Percentiles rank a stretch among this genome's conserved stretches.
Conservation (phyloP, 768 basidiomycete species). For the Mycena albidolilacea region DNA sequence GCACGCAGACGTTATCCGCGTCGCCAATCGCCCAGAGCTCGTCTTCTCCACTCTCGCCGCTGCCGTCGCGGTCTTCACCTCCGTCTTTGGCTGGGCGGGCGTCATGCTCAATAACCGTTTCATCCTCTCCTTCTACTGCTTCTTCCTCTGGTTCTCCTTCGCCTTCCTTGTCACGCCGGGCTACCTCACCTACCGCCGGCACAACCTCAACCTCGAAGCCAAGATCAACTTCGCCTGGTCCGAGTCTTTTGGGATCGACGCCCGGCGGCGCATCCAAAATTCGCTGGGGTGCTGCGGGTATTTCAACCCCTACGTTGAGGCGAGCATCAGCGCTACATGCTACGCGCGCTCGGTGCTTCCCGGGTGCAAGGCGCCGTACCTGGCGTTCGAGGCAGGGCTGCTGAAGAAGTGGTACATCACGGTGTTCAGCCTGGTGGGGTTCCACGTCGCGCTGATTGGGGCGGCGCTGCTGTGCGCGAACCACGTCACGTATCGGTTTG, state of each 20-base stretch:
- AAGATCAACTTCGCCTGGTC: conserved; percentile 87
- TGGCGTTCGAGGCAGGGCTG: conserved; percentile 68
- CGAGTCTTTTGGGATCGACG: conserved; percentile 66
- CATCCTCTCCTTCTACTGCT: conserved; percentile 86
- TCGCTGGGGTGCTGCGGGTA: conserved; percentile 85
- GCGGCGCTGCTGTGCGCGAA: conserved; percentile 79
- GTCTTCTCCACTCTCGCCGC: conserved; percentile 54
- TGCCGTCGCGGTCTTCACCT: conserved; percentile 47
- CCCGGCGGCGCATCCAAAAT: conserved; percentile 78
- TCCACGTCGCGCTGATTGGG: conserved; percentile 76
- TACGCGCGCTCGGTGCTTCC: conserved; percentile 79
- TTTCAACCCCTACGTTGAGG: conserved; percentile 85
- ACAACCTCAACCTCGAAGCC: conserved; percentile 74
- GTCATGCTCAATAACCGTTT: conserved; percentile 46
- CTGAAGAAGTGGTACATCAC: conserved; percentile 75
- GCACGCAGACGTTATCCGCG: conserved; percentile 42
- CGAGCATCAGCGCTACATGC: conserved; percentile 79
- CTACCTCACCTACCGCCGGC: conserved; percentile 82
- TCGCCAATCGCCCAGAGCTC: conserved; percentile 53
- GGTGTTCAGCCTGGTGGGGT: conserved; percentile 76
- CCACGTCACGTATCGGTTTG: conserved; percentile 89
- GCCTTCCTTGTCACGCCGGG: conserved; percentile 82
- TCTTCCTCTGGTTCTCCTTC: conserved; percentile 83
- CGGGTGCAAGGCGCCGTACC: conserved; percentile 80
- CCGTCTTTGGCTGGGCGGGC: conserved; percentile 50